phyloP scores from a whole-genome alignment of 2,329 filamentous ascomycete genomes.

The Fusarium sororula region DNA sequence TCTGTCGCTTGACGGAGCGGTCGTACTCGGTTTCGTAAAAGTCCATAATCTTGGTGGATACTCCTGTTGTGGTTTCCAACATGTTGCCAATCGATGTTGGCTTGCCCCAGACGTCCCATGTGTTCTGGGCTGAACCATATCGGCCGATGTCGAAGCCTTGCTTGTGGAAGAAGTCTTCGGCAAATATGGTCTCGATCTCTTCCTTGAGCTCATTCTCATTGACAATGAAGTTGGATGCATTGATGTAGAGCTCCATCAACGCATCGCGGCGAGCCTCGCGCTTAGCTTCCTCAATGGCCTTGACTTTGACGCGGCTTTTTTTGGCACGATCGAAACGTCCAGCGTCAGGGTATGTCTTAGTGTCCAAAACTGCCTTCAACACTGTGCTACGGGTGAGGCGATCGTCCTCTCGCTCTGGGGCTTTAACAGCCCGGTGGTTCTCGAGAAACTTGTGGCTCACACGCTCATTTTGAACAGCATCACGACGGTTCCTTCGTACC shows the following conservation, averaged over 20 bases:
- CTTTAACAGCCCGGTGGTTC: slow-evolving; percentile 61
- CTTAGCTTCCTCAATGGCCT: slow-evolving; percentile 56
- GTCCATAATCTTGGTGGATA: slow-evolving; percentile 50
- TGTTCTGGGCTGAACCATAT: slow-evolving; percentile 55
- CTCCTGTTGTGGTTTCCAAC: slow-evolving; percentile 50
- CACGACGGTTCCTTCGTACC: slow-evolving; percentile 64
- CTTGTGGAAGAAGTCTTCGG: slow-evolving; percentile 64
- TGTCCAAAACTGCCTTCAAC: slow-evolving; percentile 58
- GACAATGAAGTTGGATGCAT: slow-evolving; percentile 87
- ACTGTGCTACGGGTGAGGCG: slow-evolving; percentile 76
- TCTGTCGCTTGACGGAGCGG: slow-evolving; percentile 61
- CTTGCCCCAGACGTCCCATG: slow-evolving; percentile 60
- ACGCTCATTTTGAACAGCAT: slow-evolving; percentile 47
- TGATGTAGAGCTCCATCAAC: slow-evolving; percentile 89
- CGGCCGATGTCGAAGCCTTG: slow-evolving; percentile 44
- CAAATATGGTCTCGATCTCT: slow-evolving; percentile 80
- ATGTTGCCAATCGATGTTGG: slow-evolving; percentile 58
- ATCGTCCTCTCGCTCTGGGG: slow-evolving; percentile 79
- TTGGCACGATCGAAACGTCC: slow-evolving; percentile 65
- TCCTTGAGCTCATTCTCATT: slow-evolving; percentile 78
- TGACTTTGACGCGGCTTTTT: slow-evolving; percentile 54
- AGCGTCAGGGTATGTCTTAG: slow-evolving; percentile 68
- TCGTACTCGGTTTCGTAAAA: slow-evolving; percentile 51
- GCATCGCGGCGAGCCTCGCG: slow-evolving; percentile 71
- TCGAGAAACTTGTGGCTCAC: slow-evolving; percentile 58